Conservation (phyloP, 2,329 filamentous ascomycete species). For the Apiospora kogelbergensis region DNA sequence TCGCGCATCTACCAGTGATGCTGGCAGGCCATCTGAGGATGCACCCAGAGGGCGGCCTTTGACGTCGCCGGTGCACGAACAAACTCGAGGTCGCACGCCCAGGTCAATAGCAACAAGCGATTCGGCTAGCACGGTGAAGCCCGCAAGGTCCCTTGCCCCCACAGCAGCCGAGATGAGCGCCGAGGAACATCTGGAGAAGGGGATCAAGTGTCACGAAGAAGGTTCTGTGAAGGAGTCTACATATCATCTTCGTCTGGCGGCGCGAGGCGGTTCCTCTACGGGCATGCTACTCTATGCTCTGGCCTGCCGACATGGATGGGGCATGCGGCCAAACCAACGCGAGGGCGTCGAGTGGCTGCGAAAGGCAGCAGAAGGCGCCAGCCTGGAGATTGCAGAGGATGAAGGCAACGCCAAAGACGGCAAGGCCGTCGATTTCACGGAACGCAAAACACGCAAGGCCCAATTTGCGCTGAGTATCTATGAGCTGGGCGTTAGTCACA, state of each 20-base stretch:
- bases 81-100: constrained; percentile 42
- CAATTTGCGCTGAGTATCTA: constrained; percentile 96
- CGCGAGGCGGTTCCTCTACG: constrained; percentile 80
- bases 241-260: constrained; percentile 89
- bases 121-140: constrained; percentile 53
- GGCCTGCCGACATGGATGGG: constrained; percentile 95
- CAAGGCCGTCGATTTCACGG: constrained; percentile 62
- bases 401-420: constrained; percentile 66
- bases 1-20: constrained; percentile 44
- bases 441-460: constrained; percentile 81
- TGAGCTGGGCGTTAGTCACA: constrained; percentile 92
- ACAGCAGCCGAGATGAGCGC: constrained; percentile 70
- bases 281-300: constrained; percentile 96
- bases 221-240: constrained; percentile 91
- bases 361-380: constrained; percentile 83
- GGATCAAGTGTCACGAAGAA: constrained; percentile 84
- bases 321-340: constrained; percentile 86
- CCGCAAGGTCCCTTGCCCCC: constrained; percentile 47
- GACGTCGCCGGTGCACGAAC: constrained; percentile 38
- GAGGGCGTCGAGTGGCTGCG: constrained; percentile 92
- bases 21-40: constrained; percentile 47
- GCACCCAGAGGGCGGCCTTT: constrained; percentile 45
- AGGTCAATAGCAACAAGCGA: constrained; percentile 52
- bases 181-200: constrained; percentile 88
- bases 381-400: constrained; percentile 80